Evolutionary conservation across 208 protist species (phyloP).

Genomic region (Trichomonas gallinae): DNA sequence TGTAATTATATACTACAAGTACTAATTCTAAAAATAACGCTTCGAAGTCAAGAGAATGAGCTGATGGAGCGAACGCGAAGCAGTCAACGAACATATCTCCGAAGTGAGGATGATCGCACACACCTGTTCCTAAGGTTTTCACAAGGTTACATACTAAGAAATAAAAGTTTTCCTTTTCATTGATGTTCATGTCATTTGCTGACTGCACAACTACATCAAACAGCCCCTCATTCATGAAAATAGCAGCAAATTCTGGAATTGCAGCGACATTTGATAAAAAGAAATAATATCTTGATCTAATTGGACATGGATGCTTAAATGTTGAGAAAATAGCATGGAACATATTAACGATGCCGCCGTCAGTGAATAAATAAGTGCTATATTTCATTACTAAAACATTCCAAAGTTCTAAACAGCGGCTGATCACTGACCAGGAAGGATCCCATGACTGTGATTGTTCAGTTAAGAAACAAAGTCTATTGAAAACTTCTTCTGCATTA

Average conservation of each 20-base stretch:
- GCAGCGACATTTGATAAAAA: background rate
- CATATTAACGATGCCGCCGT: background rate
- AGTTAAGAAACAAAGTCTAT: background rate
- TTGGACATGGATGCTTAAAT: background rate
- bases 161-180: background rate
- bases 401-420: background rate
- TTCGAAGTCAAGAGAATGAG: background rate
- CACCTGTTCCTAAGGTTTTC: background rate
- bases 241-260: background rate
- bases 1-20: background rate
- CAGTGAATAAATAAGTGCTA: background rate
- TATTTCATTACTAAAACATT: background rate
- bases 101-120: background rate
- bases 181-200: background rate
- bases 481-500: background rate
- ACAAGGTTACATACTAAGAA: background rate
- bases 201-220: background rate
- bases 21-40: background rate
- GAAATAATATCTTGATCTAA: background rate
- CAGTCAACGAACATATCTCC: background rate
- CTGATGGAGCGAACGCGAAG: background rate
- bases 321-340: background rate
- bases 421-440: background rate
- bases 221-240: background rate
- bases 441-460: background rate